Conservation (phyloP, 2,329 filamentous ascomycete genomes). For the Penicillium sp. region DNA sequence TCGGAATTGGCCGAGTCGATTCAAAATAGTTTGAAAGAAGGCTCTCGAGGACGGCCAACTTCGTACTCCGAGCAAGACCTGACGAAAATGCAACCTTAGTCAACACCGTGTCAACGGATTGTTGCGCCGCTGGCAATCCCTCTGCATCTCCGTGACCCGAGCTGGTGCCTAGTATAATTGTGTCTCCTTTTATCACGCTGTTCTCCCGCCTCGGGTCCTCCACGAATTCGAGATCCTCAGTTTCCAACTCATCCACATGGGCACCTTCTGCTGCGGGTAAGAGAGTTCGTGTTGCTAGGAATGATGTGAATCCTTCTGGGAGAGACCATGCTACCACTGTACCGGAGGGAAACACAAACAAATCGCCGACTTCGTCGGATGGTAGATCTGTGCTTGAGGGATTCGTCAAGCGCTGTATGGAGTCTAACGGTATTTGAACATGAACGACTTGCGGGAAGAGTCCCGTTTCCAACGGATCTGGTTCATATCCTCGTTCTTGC, state of each 20-base stretch:
- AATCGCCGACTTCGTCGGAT: slow-evolving; percentile 58
- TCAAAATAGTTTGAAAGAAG: slow-evolving; percentile 76
- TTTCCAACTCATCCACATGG: slow-evolving; percentile 64
- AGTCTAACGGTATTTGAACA: slow-evolving; percentile 44
- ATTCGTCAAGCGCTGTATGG: slow-evolving; percentile 38
- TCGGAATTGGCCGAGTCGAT: slow-evolving; percentile 72
- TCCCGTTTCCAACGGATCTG: slow-evolving; percentile 55
- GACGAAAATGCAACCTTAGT: slow-evolving; percentile 96
- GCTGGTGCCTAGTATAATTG: slow-evolving; percentile 78
- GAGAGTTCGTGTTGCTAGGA: slow-evolving; percentile 62
- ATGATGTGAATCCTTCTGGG: slow-evolving; percentile 62
- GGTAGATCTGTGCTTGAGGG: slow-evolving; percentile 32
- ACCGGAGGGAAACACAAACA: slow-evolving; percentile 92
- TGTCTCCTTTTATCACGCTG: slow-evolving; percentile 73
- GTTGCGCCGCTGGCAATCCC: slow-evolving; percentile 20
- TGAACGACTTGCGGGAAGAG: slow-evolving; percentile 60
- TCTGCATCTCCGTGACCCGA: slow-evolving; percentile 22
- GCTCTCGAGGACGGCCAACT: slow-evolving; percentile 82
- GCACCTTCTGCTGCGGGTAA: slow-evolving; percentile 66
- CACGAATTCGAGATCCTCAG: slow-evolving; percentile 80
- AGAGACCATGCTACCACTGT: slow-evolving; percentile 89
- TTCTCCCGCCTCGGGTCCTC: slow-evolving; percentile 64
- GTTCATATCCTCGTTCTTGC: slow-evolving; percentile 50
- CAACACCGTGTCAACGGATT: slow-evolving; percentile 55
- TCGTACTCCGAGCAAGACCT: slow-evolving; percentile 82